Evolutionary conservation across 305 asterid species (phyloP).

Genomic region (Petunia hybrid): DNA sequence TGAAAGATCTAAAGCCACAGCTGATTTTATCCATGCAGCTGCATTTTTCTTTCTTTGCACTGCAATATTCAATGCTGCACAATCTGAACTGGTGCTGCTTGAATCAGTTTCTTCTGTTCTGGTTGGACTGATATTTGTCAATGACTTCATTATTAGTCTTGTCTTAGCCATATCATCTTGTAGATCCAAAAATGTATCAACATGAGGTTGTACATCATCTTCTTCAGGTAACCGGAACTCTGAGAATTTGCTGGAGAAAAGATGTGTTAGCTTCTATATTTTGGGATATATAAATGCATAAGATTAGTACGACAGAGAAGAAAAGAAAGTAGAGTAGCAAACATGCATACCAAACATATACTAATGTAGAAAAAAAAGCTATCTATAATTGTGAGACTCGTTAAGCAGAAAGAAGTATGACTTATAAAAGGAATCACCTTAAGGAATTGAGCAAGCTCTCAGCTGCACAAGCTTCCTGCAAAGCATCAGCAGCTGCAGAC

Average conservation of each 20-base stretch:
- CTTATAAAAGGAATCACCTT: conserved; percentile 45
- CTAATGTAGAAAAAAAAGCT: neutral
- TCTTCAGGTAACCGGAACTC: conserved; percentile 58
- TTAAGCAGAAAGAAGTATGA: neutral
- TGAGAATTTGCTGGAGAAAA: conserved; percentile 59
- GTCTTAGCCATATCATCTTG: conserved; percentile 57
- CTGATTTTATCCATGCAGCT: conserved; percentile 66
- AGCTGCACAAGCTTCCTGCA: conserved; percentile 83
- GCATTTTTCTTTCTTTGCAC: conserved; percentile 68
- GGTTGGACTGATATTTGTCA: conserved; percentile 53
- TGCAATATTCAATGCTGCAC: conserved; percentile 50
- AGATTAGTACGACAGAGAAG: neutral
- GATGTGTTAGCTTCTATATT: conserved; percentile 2
- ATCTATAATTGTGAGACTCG: neutral
- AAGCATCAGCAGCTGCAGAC: conserved; percentile 73
- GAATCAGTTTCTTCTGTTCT: conserved; percentile 48
- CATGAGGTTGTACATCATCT: conserved; percentile 56
- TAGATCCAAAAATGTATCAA: conserved; percentile 62
- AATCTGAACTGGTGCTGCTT: conserved; percentile 43
- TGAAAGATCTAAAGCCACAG: conserved; percentile 69
- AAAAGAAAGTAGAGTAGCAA: neutral
- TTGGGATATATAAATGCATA: neutral
- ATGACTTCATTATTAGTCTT: conserved; percentile 59
- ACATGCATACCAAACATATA: neutral
- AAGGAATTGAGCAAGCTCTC: conserved; percentile 80